Base-by-base conservation (phyloP, 2,329 filamentous ascomycete species). In the Neopestalotiopsis rosae region DNA sequence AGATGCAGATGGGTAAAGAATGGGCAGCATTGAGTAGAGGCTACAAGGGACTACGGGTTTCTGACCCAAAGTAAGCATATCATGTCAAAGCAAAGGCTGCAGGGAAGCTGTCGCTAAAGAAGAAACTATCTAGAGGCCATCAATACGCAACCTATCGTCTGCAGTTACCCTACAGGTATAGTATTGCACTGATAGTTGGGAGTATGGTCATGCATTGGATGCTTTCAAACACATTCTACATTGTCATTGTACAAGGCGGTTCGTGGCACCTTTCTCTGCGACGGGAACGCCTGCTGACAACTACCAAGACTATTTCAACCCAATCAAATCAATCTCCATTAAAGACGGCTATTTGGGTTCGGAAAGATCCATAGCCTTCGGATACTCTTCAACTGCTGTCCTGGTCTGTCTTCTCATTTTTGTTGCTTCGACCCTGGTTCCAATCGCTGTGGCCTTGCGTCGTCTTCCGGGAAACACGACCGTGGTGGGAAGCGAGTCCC, bases 141-240 rank as follows among this genome's bases (percentile, higher is more conserved):
- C 82, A 85, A 70, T 72, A 75, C 9, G 78, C 77, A 1, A 80
- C 76, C 0, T 82, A 82, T 67, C 78, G 77, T 20, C 78, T 85
- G 4, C 79, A 80, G 30, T 67, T 85, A 4, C 82, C 83, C 0
- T 83, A 80, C 68, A 77, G 74, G 59, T 85, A 82, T 65, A 78
- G 76, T 20, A 58, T 84, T 1, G 78, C 81, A 1, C 72, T 84
- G 4, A 73, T 83, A 9, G 45, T 70, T 2, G 52, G 76, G 1
- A 80, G 77, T 10, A 75, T 74, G 9, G 28, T 81, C 14, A 73
- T 84, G 14, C 82, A 85, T 65, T 85, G 82, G 82, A 69, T 84
- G 3, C 73, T 82, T 5, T 84, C 82, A 0, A 81, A 82, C 66
- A 76, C 74, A 38, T 67, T 85, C 0, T 84, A 81, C 70, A 70